Conservation (phyloP, 1,139 yeast genomes). For the Diutina rugosa region DNA sequence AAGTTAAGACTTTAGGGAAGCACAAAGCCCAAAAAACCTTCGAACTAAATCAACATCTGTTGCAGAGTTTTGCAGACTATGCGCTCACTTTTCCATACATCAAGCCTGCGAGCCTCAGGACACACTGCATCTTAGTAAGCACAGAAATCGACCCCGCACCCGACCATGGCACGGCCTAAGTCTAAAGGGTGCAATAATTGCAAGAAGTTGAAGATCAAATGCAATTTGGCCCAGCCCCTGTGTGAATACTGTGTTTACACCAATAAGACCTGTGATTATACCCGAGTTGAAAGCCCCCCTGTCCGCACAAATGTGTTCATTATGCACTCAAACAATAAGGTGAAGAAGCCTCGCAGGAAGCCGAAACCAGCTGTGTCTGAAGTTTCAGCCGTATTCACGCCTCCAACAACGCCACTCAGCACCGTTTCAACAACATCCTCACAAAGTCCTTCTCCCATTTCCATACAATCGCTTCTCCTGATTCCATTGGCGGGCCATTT, state of each 20-base stretch:
- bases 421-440: background rate
- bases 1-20: too few species aligned
- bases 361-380: background rate
- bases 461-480: background rate
- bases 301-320: background rate
- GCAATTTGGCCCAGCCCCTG: background rate
- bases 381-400: background rate
- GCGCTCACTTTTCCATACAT: too few species aligned
- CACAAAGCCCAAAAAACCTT: too few species aligned
- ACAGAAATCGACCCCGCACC: background rate
- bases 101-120: too few species aligned
- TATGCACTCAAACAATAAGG: background rate
- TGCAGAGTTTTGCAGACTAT: too few species aligned
- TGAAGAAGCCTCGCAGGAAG: background rate
- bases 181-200: background rate
- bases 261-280: background rate
- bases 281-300: background rate
- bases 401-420: background rate
- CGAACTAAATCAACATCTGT: too few species aligned
- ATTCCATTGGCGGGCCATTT: background rate
- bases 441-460: background rate
- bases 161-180: background rate
- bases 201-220: background rate
- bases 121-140: background rate
- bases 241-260: conserved; percentile 1